Evolutionary conservation across 129 eudicot genomes (phyloP), one percentile per base, ranked within the genome.

Genomic region (Saussurea involucrata): DNA sequence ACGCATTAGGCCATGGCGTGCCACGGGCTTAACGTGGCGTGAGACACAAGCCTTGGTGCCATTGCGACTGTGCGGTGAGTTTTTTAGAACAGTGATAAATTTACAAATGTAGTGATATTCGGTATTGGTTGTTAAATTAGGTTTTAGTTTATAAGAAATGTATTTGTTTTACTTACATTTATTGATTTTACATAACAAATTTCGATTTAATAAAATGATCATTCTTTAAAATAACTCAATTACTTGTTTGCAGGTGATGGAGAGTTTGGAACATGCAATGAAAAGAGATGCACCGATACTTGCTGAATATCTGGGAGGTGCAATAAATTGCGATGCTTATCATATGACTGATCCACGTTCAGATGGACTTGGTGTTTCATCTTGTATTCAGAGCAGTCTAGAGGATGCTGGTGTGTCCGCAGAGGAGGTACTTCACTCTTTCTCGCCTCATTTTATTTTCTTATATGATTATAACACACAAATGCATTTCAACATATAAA

Each of bases 261-360:
- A 95, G 86, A 95, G 99, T 68, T 85, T 95, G 88, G 99, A 95
- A 76, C 97, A 92, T 84, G 99, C 99, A 37, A 90, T 90, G 99
- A 95, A 92, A 81, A 80, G 99, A 83, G 96, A 73, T 63, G 99
- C 99, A 58, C 99, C 97, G 9, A 95, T 95, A 20, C 81, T 90
- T 79, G 99, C 99, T 6, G 99, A 95, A 80, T 95, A 95, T 49
- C 69, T 95, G 76, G 99, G 99, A 49, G 99, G 99, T 79, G 96
- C 97, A 28, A 84, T 95, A 2, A 95, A 88, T 53, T 95, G 99
- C 67, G 99, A 95, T 90, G 99, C 99, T 49, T 88, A 92, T 90
- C 99, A 95, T 78, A 92, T 95, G 97, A 95, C 99, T 10, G 99
- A 92, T 75, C 99, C 99, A 31, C 87, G 99, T 60, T 76, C 95